Conservation (phyloP, 2,329 filamentous ascomycete species). For the Cytospora piceae region DNA sequence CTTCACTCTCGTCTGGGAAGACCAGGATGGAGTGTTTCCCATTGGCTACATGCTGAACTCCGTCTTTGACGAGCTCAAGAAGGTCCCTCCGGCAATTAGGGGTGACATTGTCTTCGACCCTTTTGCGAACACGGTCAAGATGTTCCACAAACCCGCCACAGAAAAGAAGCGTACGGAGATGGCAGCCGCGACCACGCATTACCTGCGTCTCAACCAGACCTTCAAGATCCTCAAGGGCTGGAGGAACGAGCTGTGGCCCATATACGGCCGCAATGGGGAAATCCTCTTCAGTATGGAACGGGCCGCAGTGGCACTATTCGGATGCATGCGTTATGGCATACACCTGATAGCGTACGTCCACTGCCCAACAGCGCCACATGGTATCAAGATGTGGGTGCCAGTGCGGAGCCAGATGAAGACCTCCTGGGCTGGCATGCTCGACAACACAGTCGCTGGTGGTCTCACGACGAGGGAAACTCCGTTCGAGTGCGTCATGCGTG, state of each 20-base stretch:
- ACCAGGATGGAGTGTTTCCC: slow-evolving; percentile 63
- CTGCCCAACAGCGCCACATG: slow-evolving; percentile 50
- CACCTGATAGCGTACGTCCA: slow-evolving; percentile 77
- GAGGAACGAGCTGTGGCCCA: slow-evolving; percentile 79
- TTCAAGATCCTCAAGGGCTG: slow-evolving; percentile 79
- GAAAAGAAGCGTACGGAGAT: slow-evolving; percentile 65
- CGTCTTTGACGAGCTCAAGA: slow-evolving; percentile 53
- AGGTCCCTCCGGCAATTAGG: slow-evolving; percentile 53
- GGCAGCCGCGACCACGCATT: slow-evolving; percentile 59
- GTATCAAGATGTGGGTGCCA: slow-evolving; percentile 83
- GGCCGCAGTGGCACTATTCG: slow-evolving; percentile 73
- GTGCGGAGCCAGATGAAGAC: slow-evolving; percentile 75
- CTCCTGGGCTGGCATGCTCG: slow-evolving; percentile 89
- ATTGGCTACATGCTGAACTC: slow-evolving; percentile 64
- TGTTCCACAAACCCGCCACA: slow-evolving; percentile 58
- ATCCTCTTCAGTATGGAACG: slow-evolving; percentile 77
- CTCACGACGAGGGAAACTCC: slow-evolving; percentile 80
- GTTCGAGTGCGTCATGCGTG: slow-evolving; percentile 81
- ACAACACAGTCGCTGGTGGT: slow-evolving; percentile 89
- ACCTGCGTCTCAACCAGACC: slow-evolving; percentile 70
- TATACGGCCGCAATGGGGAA: slow-evolving; percentile 68
- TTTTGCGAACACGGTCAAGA: slow-evolving; percentile 62
- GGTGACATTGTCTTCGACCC: slow-evolving; percentile 66
- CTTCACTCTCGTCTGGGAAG: slow-evolving; percentile 67
- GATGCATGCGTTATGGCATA: slow-evolving; percentile 76